Conservation (phyloP, 305 asterid genomes). For the Fraxinus sp. region DNA sequence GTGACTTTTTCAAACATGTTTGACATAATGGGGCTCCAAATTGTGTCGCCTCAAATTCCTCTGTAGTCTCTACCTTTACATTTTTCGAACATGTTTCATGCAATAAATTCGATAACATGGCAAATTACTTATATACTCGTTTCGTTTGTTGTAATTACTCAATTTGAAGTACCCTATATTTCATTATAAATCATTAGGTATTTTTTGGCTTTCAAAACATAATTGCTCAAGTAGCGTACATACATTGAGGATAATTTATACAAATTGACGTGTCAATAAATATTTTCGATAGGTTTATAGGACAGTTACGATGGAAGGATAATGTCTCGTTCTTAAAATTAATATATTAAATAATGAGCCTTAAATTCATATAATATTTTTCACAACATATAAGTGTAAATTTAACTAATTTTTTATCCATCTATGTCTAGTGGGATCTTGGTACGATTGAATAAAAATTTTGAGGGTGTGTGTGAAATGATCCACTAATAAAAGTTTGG, state of each 20-base stretch:
- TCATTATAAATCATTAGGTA: neutral
- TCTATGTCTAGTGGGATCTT: too few relatives aligned
- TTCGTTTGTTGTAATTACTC: neutral
- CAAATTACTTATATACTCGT: too few relatives aligned
- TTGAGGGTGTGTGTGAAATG: neutral
- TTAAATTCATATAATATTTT: too few relatives aligned
- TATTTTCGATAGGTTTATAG: neutral
- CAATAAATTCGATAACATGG: too few relatives aligned
- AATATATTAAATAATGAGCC: too few relatives aligned
- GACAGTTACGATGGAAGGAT: neutral
- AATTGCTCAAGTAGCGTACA: neutral
- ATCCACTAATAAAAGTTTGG: neutral
- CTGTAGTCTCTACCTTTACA: neutral
- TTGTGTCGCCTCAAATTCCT: neutral
- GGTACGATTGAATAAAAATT: neutral
- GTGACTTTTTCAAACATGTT: constrained; percentile 24
- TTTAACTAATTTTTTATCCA: too few relatives aligned
- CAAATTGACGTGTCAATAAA: neutral
- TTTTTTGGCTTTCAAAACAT: neutral
- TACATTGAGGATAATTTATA: neutral
- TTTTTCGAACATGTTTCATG: too few relatives aligned
- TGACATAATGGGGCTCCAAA: neutral
- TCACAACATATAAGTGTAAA: too few relatives aligned
- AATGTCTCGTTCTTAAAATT: neutral
- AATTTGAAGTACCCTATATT: too few relatives aligned